Evolutionary conservation across 495 filamentous ascomycete species (phyloP), one percentile per base, ranked within the genome.

Genomic region (Talaromyces liani): DNA sequence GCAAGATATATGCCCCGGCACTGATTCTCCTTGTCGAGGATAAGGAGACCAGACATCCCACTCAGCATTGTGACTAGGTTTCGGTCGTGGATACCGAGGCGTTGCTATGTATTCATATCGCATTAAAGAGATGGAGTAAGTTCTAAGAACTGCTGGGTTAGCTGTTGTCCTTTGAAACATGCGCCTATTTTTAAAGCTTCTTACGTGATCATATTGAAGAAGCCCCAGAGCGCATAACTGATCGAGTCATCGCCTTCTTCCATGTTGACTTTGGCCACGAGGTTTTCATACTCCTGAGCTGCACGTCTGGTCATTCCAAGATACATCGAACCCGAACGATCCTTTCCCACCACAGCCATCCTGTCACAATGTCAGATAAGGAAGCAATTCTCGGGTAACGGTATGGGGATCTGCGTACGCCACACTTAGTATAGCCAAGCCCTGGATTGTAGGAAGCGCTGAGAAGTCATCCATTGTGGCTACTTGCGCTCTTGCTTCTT

Each of bases 271-370:
- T 41, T 10, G 2, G 39, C 41, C 9, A 61, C 57, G 14, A 54
- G 61, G 14, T 66, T 41, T 5, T 66, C 47, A 60, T 60, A 55
- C 51, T 63, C n/a, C 24, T 56, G 3, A 45, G 29, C 41, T 22
- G 62, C 39, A 29, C 55, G 7, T 49, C 16, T 14, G 16, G 62
- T 58, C 24, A 62, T 58, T 6, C 60, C 63, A 3, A 64, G 61
- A 16, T 65, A 67, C 31, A 59, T 56, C 63, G 60, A 70, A 7
- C 63, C 66, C 2, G 56, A 59, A 20, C 66, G 60, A 54, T 68
- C 66, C 45, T 68, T 70, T 29, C 68, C 68, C 25, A 64, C 63
- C 3, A 68, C 36, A 51, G 45, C 16, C 45, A 49, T 49, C 6
- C 45, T 49, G 45, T 9, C n/a, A 49, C n/a, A 49, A 9, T 20